These are phyloP conservation scores for Ligustrum vulgare DNA, from an alignment of 257 asterid species.

Conservation along the genomic window DNA sequence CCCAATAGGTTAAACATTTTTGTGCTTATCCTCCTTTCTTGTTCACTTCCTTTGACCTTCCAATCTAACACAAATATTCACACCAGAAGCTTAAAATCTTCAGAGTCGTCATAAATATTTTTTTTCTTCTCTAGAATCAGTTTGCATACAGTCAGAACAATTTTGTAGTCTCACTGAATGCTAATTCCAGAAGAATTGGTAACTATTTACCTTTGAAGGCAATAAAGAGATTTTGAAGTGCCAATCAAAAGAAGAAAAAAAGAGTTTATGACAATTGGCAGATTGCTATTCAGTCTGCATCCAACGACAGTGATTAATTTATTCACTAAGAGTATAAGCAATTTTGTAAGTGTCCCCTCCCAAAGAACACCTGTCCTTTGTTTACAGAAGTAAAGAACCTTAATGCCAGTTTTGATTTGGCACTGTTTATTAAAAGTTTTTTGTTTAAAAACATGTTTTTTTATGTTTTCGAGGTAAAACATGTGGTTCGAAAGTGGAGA, in stretches of 20 bases:
- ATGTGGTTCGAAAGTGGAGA: too few species aligned
- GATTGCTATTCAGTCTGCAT: neutral
- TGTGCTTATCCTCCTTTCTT: neutral
- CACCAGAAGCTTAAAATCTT: slow-evolving; percentile 5
- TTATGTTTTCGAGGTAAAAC: too few species aligned
- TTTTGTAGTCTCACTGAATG: neutral
- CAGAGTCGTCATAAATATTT: slow-evolving; percentile 4
- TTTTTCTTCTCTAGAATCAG: neutral
- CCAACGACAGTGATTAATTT: neutral
- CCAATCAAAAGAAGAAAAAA: neutral
- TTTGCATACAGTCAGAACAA: neutral
- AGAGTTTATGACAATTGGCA: neutral
- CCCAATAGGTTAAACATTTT: neutral
- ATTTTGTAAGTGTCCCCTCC: neutral
- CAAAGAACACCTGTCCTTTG: neutral
- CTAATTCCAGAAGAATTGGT: neutral
- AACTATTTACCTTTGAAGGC: neutral
- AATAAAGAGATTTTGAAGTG: neutral
- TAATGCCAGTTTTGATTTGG: neutral
- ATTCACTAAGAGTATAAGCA: neutral
- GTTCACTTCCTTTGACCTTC: neutral
- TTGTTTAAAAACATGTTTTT: too few species aligned
- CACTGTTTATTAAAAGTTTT: too few species aligned
- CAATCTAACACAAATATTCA: neutral
- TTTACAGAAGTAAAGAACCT: neutral